Evolutionary conservation across 257 asterid species (phyloP), one percentile per base, ranked within the genome.

Genomic region (Striga asiatica): DNA sequence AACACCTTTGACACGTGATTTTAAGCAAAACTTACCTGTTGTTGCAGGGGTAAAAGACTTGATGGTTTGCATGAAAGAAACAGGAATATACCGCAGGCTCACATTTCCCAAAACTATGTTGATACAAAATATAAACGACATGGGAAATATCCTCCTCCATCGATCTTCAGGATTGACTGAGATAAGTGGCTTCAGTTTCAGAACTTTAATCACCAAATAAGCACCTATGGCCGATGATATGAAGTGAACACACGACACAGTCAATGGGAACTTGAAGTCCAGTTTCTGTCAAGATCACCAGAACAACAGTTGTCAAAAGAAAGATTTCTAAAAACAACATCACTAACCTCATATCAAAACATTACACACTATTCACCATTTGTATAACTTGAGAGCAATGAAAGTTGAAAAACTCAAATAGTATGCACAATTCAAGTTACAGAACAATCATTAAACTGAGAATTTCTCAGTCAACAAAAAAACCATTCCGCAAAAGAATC

Each of bases 11-110:
- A 51, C 35, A 43, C 38, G 60, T 58, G 54, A 19, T 31, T 22
- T 37, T 35, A 12, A 56, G 43, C 20, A 27, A 51, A 61, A 46
- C 67, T 66, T 65, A 81, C 95, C 95, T 18, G 93, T 85, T 8
- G 95, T 82, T 35, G 93, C 95, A 9, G 93, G 95, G 47, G 95
- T 85, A 62, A 85, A 79, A 39, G 95, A 85, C 71, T 85, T 85
- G 68, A 85, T 77, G 31, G 93, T 85, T 72, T 85, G 93, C 95
- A 85, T 85, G 71, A 85, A 85, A 13, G 95, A 85, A 50, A 85
- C 95, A 0, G 89, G 95, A 51, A 82, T 82, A 22, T 85, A 85
- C 1, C 95, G 81, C 54, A 85, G 58, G 66, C 95, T 85, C 39
- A 85, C 82, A 42, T 85, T 85, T 29, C 95, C 95, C 71, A 85